These are phyloP conservation scores for Harringtonia aguacate DNA, from an alignment of 2,329 filamentous ascomycete species.

Conservation along the genomic window DNA sequence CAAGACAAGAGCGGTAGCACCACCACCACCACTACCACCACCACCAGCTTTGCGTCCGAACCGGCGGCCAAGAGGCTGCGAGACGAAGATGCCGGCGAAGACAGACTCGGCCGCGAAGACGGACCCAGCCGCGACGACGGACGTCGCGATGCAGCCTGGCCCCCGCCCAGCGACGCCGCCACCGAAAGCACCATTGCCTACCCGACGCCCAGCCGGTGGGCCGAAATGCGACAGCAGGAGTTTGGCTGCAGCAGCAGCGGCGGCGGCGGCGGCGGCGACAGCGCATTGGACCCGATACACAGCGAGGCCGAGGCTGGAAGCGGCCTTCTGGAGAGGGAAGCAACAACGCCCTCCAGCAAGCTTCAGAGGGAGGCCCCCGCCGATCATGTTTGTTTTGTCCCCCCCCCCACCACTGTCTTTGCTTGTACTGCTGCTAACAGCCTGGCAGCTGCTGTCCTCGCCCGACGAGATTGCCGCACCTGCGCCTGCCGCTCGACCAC, in stretches of 20 bases:
- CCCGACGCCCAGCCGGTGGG: slow-evolving; percentile 22
- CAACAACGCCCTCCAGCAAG: too few relatives aligned
- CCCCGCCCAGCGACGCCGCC: slow-evolving; percentile 19
- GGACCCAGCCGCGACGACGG: too few relatives aligned
- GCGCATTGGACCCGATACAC: not conserved
- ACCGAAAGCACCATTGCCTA: slow-evolving; percentile 22
- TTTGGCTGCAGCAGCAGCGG: not conserved
- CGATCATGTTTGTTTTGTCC: not conserved
- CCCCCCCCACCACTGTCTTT: not conserved
- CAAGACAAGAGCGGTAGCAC: not conserved
- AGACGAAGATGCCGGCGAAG: too few relatives aligned
- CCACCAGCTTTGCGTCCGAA: too few relatives aligned
- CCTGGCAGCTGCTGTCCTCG: slow-evolving; percentile 12
- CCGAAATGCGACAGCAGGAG: slow-evolving; percentile 10
- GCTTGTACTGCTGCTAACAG: not conserved
- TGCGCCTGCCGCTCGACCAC: not conserved
- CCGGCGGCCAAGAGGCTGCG: too few relatives aligned
- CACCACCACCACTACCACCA: too few relatives aligned
- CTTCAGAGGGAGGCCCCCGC: too few relatives aligned
- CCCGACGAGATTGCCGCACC: slow-evolving; percentile 15
- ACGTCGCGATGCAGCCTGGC: not conserved
- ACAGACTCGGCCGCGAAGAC: too few relatives aligned
- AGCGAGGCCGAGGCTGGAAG: too few relatives aligned
- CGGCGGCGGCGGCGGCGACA: not conserved
- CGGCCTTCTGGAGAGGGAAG: too few relatives aligned